Conservation (phyloP, 495 filamentous ascomycete species). For the Xylaria flabelliformis region DNA sequence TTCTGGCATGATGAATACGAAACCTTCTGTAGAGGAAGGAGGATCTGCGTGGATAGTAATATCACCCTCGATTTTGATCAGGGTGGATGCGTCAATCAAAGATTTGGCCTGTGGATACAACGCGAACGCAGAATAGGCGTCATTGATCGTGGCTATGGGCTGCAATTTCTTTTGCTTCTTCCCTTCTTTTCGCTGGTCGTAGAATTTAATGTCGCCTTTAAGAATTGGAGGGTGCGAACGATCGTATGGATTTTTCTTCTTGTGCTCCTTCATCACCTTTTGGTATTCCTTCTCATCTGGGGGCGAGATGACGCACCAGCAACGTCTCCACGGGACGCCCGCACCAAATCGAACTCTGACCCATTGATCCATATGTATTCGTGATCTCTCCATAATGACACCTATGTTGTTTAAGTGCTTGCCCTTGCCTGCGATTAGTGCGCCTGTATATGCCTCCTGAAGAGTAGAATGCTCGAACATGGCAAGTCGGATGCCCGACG, state of each 20-base stretch:
- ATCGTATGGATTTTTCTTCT: constrained; percentile 87
- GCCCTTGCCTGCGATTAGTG: constrained; percentile 93
- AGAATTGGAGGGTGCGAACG: constrained; percentile 65
- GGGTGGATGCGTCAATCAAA: constrained; percentile 90
- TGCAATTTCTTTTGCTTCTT: constrained; percentile 91
- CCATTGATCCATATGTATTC: constrained; percentile 87
- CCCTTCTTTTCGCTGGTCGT: constrained; percentile 69
- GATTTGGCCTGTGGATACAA: constrained; percentile 95
- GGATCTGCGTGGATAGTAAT: constrained; percentile 83
- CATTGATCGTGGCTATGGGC: constrained; percentile 88
- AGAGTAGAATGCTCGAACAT: constrained; percentile 94
- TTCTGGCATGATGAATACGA: constrained; percentile 98
- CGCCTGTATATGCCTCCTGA: constrained; percentile 96
- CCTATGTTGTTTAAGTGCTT: constrained; percentile 86
- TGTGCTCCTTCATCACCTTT: constrained; percentile 80
- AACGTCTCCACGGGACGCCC: constrained; percentile 93
- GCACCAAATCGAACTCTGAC: constrained; percentile 94
- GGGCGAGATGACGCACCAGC: constrained; percentile 92
- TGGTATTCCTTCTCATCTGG: constrained; percentile 91
- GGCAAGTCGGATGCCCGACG: constrained; percentile 88
- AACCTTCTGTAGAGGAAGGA: constrained; percentile 80
- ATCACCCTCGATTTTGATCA: constrained; percentile 92
- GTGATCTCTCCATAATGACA: constrained; percentile 79
- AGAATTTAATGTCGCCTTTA: constrained; percentile 92
- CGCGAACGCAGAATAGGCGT: constrained; percentile 91